Percentiles rank a stretch among this genome's conserved stretches.
These are phyloP conservation scores for Urochloa ruziziensis DNA, from an alignment of 176 grass and related monocot genomes.

Conservation along the genomic window DNA sequence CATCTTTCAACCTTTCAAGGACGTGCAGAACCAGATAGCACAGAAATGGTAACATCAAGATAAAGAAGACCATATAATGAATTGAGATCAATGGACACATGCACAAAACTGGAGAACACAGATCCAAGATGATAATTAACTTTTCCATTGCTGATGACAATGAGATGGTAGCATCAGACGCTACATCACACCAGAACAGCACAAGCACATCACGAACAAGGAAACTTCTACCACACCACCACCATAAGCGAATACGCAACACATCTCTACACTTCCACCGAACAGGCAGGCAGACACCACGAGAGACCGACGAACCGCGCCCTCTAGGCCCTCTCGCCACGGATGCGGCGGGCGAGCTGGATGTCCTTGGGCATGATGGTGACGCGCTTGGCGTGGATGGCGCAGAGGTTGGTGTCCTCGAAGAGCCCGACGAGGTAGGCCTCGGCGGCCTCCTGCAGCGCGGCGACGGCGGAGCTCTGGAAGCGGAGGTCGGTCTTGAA, in stretches of 20 bases:
- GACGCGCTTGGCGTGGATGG: conserved; percentile 77
- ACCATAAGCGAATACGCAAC: background rate
- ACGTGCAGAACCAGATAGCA: no score
- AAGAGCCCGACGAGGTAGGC: conserved; percentile 68
- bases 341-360: conserved; percentile 66
- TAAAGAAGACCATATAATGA: background rate
- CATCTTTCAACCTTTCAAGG: no score
- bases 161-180: conserved; percentile 12
- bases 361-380: conserved; percentile 85
- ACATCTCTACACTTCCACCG: background rate
- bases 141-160: conserved; percentile 13
- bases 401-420: conserved; percentile 77
- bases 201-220: background rate
- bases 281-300: background rate
- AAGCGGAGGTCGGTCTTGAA: conserved; percentile 78
- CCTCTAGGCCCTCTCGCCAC: conserved; percentile 54
- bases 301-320: accelerated
- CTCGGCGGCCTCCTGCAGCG: conserved; percentile 78
- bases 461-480: conserved; percentile 66
- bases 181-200: background rate
- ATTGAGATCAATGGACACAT: background rate
- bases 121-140: background rate
- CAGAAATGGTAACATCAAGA: no score
- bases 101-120: background rate
- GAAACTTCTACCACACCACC: background rate